phyloP scores from a whole-genome alignment of 352 stramenopile species.

The Pythium inflatum region DNA sequence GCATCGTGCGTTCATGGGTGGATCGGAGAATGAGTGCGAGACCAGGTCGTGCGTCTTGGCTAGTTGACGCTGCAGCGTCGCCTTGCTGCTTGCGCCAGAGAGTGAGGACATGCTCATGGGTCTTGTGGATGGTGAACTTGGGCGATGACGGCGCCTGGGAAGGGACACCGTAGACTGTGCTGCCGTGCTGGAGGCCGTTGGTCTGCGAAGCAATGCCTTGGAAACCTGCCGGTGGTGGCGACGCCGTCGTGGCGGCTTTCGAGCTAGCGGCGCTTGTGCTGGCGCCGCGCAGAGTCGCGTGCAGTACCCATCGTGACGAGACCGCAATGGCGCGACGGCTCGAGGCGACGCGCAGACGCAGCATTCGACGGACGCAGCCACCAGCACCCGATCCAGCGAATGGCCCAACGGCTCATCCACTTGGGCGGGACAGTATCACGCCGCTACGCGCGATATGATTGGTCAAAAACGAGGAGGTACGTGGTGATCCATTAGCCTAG shows the following conservation, averaged over 20 bases:
- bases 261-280: slow-evolving; percentile 4
- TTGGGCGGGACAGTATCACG: background rate
- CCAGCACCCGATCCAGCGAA: no score
- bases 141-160: slow-evolving; percentile 7
- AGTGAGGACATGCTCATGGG: slow-evolving; percentile 42
- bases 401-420: background rate
- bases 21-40: slow-evolving; percentile 32
- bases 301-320: slow-evolving; percentile 18
- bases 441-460: slow-evolving; percentile 2
- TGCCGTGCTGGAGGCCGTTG: slow-evolving; percentile 43
- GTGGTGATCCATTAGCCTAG: background rate
- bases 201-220: slow-evolving; percentile 40
- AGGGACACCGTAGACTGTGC: slow-evolving; percentile 38
- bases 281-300: slow-evolving; percentile 3
- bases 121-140: slow-evolving; percentile 38
- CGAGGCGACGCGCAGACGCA: slow-evolving; percentile 11
- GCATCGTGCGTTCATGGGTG: slow-evolving; percentile 42
- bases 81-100: slow-evolving; percentile 39
- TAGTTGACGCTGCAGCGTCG: background rate
- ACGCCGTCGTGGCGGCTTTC: background rate
- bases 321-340: slow-evolving; percentile 7
- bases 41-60: background rate
- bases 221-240: slow-evolving; percentile 21
- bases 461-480: background rate
- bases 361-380: slow-evolving; percentile 7